Conservation (phyloP, 495 filamentous ascomycete genomes). For the Polyplosphaeria fusca region DNA sequence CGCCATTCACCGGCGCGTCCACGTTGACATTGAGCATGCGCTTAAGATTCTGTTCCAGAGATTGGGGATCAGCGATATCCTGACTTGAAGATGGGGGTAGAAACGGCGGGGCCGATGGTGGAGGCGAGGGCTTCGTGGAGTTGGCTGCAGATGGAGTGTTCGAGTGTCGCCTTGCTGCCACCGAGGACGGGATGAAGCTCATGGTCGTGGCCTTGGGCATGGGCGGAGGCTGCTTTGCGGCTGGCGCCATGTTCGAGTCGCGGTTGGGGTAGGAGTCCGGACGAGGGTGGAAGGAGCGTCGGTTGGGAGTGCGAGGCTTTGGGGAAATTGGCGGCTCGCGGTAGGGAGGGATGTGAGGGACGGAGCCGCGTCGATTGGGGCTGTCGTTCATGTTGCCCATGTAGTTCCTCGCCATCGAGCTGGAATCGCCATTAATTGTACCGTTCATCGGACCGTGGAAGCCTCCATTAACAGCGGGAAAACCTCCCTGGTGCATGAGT, state of each 20-base stretch:
- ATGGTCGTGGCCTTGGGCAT: not conserved
- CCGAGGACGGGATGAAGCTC: conserved; percentile 28
- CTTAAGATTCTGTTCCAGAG: conserved; percentile 25
- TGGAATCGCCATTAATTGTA: conserved; percentile 5
- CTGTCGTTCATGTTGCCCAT: not conserved
- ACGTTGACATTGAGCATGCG: conserved; percentile 28
- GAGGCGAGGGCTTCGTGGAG: not conserved
- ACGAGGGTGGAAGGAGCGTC: conserved; percentile 18
- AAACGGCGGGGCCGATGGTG: too few species aligned
- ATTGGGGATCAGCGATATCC: not conserved
- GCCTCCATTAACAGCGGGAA: not conserved
- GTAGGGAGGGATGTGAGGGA: conserved; percentile 7
- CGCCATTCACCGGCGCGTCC: too few species aligned
- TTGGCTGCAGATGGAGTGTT: conserved; percentile 1
- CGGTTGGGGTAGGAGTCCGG: conserved; percentile 12
- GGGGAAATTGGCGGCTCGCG: conserved; percentile 4
- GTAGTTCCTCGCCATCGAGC: conserved; percentile 4
- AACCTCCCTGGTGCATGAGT: conserved; percentile 12
- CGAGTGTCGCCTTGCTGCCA: conserved; percentile 20
- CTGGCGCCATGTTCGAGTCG: not conserved
- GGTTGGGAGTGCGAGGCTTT: not conserved
- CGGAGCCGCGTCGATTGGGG: conserved; percentile 17
- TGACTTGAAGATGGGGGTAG: not conserved
- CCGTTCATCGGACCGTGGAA: not conserved
- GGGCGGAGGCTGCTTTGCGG: not conserved